These are phyloP conservation scores for Penicillium nucicola DNA, from an alignment of 495 filamentous ascomycete genomes.

Conservation along the genomic window DNA sequence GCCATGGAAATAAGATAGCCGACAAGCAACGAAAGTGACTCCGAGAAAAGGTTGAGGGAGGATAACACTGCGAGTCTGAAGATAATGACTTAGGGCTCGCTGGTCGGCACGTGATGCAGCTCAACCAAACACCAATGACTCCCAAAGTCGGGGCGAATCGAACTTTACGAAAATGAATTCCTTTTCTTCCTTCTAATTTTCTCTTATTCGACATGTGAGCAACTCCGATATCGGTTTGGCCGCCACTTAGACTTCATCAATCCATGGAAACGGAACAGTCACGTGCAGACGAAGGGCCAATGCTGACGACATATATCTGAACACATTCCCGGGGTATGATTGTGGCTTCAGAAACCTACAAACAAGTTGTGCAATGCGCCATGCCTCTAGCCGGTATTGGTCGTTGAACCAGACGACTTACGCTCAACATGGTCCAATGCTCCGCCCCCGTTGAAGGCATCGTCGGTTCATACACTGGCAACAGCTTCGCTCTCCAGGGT, in stretches of 20 bases:
- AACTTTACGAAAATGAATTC: too few species aligned
- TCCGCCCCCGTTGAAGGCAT: slow-evolving; percentile 19
- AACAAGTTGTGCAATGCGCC: background rate
- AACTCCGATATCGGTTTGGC: too few species aligned
- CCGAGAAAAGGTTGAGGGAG: too few species aligned
- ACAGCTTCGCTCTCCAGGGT: slow-evolving; percentile 21
- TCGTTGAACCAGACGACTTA: background rate
- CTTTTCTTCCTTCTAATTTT: too few species aligned
- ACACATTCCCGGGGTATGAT: background rate
- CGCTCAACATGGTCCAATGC: slow-evolving; percentile 12
- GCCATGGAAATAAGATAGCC: too few species aligned
- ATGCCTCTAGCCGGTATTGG: background rate
- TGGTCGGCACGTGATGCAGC: too few species aligned
- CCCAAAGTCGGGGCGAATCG: too few species aligned
- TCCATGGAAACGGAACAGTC: background rate
- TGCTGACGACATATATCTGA: background rate
- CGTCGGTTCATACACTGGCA: slow-evolving; percentile 19
- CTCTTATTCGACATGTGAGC: too few species aligned
- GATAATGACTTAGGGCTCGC: too few species aligned
- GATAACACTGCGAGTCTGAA: too few species aligned
- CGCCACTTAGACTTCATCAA: background rate
- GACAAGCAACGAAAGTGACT: too few species aligned
- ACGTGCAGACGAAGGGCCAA: background rate
- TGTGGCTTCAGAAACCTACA: background rate
- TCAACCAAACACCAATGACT: too few species aligned